These are phyloP conservation scores for Anthostomella pinea DNA, from an alignment of 2,329 filamentous ascomycete genomes.

Conservation along the genomic window DNA sequence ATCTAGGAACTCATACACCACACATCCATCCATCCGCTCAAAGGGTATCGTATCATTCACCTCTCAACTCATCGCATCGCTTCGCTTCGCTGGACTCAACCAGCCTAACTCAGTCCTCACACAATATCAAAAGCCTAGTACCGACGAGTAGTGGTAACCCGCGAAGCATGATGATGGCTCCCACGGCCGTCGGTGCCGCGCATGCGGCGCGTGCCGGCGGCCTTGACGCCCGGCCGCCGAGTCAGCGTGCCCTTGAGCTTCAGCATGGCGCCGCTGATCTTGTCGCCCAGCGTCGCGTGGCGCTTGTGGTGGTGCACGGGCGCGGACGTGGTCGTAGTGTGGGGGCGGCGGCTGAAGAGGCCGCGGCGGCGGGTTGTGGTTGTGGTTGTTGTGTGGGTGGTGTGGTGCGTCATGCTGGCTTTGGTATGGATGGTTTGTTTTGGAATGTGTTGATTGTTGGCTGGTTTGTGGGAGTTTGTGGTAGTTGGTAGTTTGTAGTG, in stretches of 20 bases:
- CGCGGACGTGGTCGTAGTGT: too few species aligned
- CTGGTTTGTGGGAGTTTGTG: background rate
- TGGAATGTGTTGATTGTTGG: conserved; percentile 3
- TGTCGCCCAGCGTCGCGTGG: conserved; percentile 68
- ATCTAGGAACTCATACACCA: too few species aligned
- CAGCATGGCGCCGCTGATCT: conserved; percentile 72
- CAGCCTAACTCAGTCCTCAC: too few species aligned
- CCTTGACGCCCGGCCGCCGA: conserved; percentile 66
- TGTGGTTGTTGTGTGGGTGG: conserved; percentile 38
- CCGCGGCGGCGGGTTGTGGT: conserved; percentile 40
- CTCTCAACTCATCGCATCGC: too few species aligned
- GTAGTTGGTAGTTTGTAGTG: background rate
- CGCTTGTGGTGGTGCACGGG: conserved; percentile 63
- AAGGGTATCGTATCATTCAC: too few species aligned
- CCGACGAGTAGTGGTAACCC: conserved; percentile 6
- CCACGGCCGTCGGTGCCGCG: conserved; percentile 70
- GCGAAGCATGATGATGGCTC: conserved; percentile 34
- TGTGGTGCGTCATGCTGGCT: conserved; percentile 34
- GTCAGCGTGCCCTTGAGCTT: conserved; percentile 70
- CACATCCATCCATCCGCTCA: too few species aligned
- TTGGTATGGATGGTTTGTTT: conserved; percentile 5
- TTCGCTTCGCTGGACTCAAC: too few species aligned
- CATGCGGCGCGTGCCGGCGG: conserved; percentile 71
- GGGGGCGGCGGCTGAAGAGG: conserved; percentile 41
- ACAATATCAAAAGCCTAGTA: conserved; percentile 10